Evolutionary conservation across 164 flowering plant species (phyloP), one percentile per base, ranked within the genome.

Genomic region (Stephania japonica): DNA sequence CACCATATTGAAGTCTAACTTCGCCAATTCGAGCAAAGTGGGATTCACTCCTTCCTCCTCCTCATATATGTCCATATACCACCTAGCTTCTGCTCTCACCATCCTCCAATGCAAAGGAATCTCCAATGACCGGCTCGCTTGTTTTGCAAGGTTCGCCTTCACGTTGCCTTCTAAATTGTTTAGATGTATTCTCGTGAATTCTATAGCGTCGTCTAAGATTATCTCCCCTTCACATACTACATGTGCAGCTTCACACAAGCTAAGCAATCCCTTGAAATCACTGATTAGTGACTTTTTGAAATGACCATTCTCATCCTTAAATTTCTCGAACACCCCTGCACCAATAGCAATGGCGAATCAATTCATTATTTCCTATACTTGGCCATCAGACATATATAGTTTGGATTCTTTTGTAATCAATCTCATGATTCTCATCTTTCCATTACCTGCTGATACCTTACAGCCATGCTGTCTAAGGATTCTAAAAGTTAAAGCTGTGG

Each of bases 401-500:
- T 32, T 32, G 38, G 38, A 0, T 32, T 32, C 38, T 32, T 32
- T 32, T 32, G 38, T 32, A 32, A 32, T 32, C 38, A 32, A 32
- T 32, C 38, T 32, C 38, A 32, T 32, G 38, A 32, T 32, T 32
- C 38, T 32, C 38, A 32, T 32, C 38, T 32, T 32, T 32, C 16
- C 13, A 9, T 16, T 73, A 78, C 81, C 83, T 76, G 68, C 73
- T 2, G 77, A 61, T 11, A 76, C 71, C 61, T 67, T 44, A 62
- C 25, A 68, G 4, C 79, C 81, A 63, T 73, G 75, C 64, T 81
- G 79, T 70, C 81, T 73, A 21, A 78, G 72, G 61, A 81, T 62
- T 69, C 79, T 70, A 47, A 78, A 78, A 19, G 61, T 14, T 41
- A 78, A 77, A 38, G 77, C 77, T 5, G 75, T 76, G 12, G 72